Conservation (phyloP, 1,139 yeast species). For the Taphrina communis region DNA sequence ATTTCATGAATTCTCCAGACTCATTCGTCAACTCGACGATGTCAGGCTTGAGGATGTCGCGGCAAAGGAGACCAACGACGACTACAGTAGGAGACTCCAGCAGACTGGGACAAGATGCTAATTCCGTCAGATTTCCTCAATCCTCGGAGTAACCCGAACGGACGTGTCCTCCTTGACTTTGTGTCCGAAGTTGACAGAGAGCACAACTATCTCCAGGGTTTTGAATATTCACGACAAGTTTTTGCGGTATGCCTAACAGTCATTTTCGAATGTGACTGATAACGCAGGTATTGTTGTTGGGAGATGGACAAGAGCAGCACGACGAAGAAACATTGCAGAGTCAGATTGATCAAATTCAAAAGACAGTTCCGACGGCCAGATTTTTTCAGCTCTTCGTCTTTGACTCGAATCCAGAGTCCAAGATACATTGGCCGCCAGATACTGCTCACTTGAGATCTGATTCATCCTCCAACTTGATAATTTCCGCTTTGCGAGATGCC, state of each 20-base stretch:
- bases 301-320: constrained; percentile 54
- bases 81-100: background rate
- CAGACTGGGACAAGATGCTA: background rate
- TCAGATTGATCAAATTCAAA: constrained; percentile 54
- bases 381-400: constrained; percentile 68
- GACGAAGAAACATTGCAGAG: constrained; percentile 50
- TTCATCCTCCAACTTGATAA: constrained; percentile 46
- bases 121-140: constrained; percentile 34
- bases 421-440: constrained; percentile 48
- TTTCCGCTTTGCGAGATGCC: constrained; percentile 50
- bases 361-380: constrained; percentile 63
- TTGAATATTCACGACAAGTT: constrained; percentile 84
- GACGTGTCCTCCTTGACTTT: constrained; percentile 68
- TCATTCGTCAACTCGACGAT: constrained; percentile 13
- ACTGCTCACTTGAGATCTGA: constrained; percentile 50
- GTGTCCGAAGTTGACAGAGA: constrained; percentile 62
- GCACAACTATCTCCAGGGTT: constrained; percentile 72
- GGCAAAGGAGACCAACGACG: constrained; percentile 2
- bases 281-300: constrained; percentile 59
- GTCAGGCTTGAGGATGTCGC: constrained; percentile 41
- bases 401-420: constrained; percentile 57
- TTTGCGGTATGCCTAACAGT: constrained; percentile 53
- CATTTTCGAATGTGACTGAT: background rate
- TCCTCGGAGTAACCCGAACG: constrained; percentile 84
- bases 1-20: constrained; percentile 19